Evolutionary conservation across 2,329 filamentous ascomycete genomes (phyloP).

Genomic region (Zymoseptoria tritici): DNA sequence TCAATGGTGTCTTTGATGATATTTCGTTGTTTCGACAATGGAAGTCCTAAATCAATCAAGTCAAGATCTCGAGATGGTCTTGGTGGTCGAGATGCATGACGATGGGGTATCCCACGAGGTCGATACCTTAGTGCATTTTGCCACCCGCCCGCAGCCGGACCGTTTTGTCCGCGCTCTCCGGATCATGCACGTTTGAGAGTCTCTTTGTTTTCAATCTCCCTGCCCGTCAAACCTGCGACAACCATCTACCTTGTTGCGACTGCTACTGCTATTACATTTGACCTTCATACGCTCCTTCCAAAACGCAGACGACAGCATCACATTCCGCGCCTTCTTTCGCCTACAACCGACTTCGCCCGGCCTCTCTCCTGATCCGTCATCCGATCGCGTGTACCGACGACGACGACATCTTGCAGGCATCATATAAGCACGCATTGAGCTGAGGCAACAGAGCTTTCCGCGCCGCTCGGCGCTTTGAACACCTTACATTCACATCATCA

Average conservation of each 20-base stretch:
- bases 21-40: not conserved
- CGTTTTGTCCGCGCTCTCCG: not conserved
- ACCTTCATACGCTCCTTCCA: conserved; percentile 13
- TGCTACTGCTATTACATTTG: not conserved
- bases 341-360: not conserved
- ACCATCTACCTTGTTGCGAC: not conserved
- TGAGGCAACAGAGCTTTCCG: not conserved
- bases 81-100: not conserved
- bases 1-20: not conserved
- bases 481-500: not conserved
- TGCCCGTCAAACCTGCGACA: not conserved
- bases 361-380: conserved; percentile 8
- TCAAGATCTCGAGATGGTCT: not conserved
- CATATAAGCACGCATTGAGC: not conserved
- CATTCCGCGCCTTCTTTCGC: not conserved
- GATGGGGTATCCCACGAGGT: not conserved
- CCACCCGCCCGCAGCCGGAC: not conserved
- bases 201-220: not conserved
- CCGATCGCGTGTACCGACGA: conserved; percentile 4
- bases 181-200: not conserved
- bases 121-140: not conserved
- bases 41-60: not conserved
- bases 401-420: not conserved
- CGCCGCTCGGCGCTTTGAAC: conserved; percentile 6
- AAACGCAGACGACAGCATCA: not conserved